Percentiles rank a stretch among this genome's conserved stretches.
These are phyloP conservation scores for Diplodia mutila DNA, from an alignment of 2,329 filamentous ascomycete genomes.

Conservation along the genomic window DNA sequence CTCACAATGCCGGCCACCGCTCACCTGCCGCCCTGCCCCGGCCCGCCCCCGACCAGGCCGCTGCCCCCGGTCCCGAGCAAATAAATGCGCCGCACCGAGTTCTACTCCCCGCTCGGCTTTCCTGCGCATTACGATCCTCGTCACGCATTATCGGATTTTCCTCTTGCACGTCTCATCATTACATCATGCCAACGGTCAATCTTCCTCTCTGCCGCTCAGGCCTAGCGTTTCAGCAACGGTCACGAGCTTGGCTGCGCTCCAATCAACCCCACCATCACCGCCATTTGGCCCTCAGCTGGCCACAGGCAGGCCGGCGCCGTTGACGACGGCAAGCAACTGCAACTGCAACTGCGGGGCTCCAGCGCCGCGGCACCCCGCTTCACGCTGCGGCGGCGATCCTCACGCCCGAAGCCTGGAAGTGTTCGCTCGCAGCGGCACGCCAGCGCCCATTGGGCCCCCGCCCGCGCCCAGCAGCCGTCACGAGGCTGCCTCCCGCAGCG, in stretches of 20 bases:
- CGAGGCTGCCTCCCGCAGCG: conserved; percentile 12
- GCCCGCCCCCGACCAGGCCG: conserved; percentile 53
- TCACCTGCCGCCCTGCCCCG: conserved; percentile 53
- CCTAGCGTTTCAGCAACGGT: conserved; percentile 24
- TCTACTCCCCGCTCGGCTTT: conserved; percentile 3
- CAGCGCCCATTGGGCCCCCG: conserved; percentile 13
- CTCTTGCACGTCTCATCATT: conserved; percentile 21
- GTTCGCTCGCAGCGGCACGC: not conserved
- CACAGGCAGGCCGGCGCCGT: not conserved
- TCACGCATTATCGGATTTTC: conserved; percentile 25
- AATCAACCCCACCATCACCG: conserved; percentile 25
- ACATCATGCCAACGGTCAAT: conserved; percentile 23
- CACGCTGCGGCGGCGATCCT: conserved; percentile 8
- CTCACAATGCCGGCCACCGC: conserved; percentile 45
- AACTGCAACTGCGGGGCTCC: conserved; percentile 3
- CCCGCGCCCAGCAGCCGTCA: conserved; percentile 2
- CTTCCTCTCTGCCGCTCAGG: conserved; percentile 14
- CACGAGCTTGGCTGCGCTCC: conserved; percentile 18
- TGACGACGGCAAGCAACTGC: conserved; percentile 15
- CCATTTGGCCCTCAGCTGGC: conserved; percentile 4
- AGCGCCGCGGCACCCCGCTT: conserved; percentile 7
- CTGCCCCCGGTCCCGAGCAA: conserved; percentile 52
- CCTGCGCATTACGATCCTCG: conserved; percentile 22
- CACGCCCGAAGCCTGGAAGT: conserved; percentile 19
- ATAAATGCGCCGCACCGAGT: conserved; percentile 33